phyloP scores from a whole-genome alignment of 352 stramenopile species.

The Globisporangium irregulare region DNA sequence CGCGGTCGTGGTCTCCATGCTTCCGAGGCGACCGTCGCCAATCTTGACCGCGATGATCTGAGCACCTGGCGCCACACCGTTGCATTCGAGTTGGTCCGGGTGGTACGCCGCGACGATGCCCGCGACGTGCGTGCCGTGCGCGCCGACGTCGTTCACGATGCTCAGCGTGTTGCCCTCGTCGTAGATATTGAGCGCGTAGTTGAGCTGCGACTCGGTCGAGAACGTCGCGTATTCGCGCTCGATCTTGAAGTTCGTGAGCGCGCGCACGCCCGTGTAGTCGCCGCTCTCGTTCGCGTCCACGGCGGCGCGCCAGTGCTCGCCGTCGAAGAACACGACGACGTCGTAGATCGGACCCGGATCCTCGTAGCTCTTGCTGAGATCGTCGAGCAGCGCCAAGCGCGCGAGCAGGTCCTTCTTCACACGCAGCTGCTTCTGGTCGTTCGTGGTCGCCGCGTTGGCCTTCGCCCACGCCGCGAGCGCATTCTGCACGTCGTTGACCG shows the following conservation, averaged over 20 bases:
- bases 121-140: slow-evolving; percentile 95
- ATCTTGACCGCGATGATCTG: slow-evolving; percentile 95
- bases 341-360: slow-evolving; percentile 94
- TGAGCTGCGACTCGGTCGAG: slow-evolving; percentile 90
- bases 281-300: slow-evolving; percentile 85
- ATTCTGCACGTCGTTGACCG: slow-evolving; percentile 63
- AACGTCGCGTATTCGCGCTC: slow-evolving; percentile 86
- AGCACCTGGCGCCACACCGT: slow-evolving; percentile 92
- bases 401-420: slow-evolving; percentile 84
- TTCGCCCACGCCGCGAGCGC: slow-evolving; percentile 55
- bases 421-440: slow-evolving; percentile 38
- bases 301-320: slow-evolving; percentile 69
- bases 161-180: slow-evolving; percentile 90
- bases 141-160: slow-evolving; percentile 91
- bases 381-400: slow-evolving; percentile 64
- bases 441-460: slow-evolving; percentile 68
- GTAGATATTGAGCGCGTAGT: slow-evolving; percentile 95
- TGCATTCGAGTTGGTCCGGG: slow-evolving; percentile 79
- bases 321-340: slow-evolving; percentile 89
- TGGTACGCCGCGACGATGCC: slow-evolving; percentile 93
- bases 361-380: slow-evolving; percentile 71
- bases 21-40: slow-evolving; percentile 90
- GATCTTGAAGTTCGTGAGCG: slow-evolving; percentile 77
- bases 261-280: slow-evolving; percentile 66
- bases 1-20: slow-evolving; percentile 92